These are phyloP conservation scores for Penicillium sp. DNA, from an alignment of 2,329 filamentous ascomycete species.

Conservation along the genomic window DNA sequence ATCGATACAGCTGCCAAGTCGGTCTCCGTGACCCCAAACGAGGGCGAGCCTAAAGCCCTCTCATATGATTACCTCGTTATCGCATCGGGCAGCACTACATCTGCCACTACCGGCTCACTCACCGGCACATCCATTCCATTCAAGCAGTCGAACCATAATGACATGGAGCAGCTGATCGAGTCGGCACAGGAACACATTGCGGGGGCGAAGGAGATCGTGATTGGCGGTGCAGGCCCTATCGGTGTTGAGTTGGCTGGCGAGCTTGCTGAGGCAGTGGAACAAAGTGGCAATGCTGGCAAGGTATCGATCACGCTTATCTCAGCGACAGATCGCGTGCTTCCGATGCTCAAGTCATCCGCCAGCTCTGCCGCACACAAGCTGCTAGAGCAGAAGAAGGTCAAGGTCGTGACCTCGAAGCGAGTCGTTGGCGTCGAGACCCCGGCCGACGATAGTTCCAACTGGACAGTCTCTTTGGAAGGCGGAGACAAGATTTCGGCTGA, in stretches of 20 bases:
- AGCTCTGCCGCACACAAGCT: slow-evolving; percentile 46
- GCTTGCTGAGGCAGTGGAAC: slow-evolving; percentile 42
- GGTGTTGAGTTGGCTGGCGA: slow-evolving; percentile 53
- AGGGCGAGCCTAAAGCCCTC: slow-evolving; percentile 32
- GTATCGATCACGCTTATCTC: slow-evolving; percentile 40
- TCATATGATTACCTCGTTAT: slow-evolving; percentile 58
- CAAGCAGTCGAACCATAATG: slow-evolving; percentile 44
- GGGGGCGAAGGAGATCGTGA: slow-evolving; percentile 46
- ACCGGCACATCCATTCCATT: slow-evolving; percentile 38
- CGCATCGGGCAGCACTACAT: slow-evolving; percentile 54
- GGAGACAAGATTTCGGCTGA: slow-evolving; percentile 51
- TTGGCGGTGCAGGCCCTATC: slow-evolving; percentile 52
- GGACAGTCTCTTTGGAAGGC: slow-evolving; percentile 46
- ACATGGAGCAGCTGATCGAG: slow-evolving; percentile 35
- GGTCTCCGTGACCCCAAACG: slow-evolving; percentile 45
- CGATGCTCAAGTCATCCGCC: slow-evolving; percentile 30
- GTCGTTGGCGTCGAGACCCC: slow-evolving; percentile 35
- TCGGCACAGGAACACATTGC: slow-evolving; percentile 38
- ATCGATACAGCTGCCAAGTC: slow-evolving; percentile 47
- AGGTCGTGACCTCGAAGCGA: slow-evolving; percentile 40
- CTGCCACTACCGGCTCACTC: slow-evolving; percentile 38
- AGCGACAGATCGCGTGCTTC: slow-evolving; percentile 30
- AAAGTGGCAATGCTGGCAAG: slow-evolving; percentile 36
- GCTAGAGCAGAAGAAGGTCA: slow-evolving; percentile 51
- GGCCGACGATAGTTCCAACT: slow-evolving; percentile 36